Percentiles rank a stretch among this genome's conserved stretches.
Evolutionary conservation across 2,329 filamentous ascomycete species (phyloP).

Genomic region (Trichoderma brevicompactum): DNA sequence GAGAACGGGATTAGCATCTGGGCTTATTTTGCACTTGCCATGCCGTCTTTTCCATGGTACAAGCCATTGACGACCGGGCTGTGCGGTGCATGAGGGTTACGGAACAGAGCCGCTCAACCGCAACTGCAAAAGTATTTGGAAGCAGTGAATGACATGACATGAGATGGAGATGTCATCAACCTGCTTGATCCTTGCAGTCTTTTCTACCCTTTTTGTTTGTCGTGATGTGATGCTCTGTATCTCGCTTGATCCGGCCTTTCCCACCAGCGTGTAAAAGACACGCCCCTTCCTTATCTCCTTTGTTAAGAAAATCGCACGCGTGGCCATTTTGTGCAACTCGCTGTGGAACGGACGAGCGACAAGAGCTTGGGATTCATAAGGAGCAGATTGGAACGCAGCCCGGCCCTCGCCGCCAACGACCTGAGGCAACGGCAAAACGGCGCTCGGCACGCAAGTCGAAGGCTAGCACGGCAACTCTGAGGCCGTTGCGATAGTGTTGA

Average conservation of each 20-base stretch:
- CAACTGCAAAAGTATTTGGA: background rate
- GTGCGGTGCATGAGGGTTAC: background rate
- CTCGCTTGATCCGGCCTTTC: constrained; percentile 10
- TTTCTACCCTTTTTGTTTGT: background rate
- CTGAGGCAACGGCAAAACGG: constrained; percentile 6
- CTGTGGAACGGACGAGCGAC: too few relatives aligned
- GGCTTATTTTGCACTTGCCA: background rate
- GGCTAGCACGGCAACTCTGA: constrained; percentile 12
- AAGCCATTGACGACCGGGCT: constrained; percentile 6
- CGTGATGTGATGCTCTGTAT: background rate
- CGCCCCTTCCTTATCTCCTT: background rate
- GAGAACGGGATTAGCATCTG: too few relatives aligned
- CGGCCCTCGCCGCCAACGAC: background rate
- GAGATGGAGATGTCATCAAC: constrained; percentile 8
- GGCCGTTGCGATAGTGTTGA: background rate
- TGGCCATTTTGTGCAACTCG: constrained; percentile 5
- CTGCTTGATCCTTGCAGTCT: background rate
- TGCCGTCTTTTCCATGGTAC: constrained; percentile 24
- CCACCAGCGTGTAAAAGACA: background rate
- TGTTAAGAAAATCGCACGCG: background rate
- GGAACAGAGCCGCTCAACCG: background rate
- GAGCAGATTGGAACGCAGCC: background rate
- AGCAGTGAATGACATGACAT: background rate
- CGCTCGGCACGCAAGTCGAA: constrained; percentile 16
- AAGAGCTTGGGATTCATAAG: constrained; percentile 11